Evolutionary conservation across 1,139 yeast genomes (phyloP).

Genomic region (Debaryomyces singareniensis): DNA sequence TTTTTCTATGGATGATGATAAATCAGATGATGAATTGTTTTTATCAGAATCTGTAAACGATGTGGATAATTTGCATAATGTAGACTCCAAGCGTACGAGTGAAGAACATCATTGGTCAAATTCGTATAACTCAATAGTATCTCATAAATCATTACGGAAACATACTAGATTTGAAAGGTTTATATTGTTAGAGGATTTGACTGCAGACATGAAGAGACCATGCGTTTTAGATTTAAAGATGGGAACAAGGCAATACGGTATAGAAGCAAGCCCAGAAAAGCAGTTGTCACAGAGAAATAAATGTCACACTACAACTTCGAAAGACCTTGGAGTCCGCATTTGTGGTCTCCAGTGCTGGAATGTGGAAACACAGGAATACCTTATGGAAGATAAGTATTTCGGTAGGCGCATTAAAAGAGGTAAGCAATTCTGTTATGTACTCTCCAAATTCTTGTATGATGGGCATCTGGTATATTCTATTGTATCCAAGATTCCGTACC

Average conservation of each 20-base stretch:
- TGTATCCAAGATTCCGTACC: constrained; percentile 59
- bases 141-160: constrained; percentile 20
- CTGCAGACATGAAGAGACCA: constrained; percentile 74
- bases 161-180: constrained; percentile 67
- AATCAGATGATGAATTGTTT: constrained; percentile 4
- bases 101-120: constrained; percentile 1
- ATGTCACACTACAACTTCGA: constrained; percentile 76
- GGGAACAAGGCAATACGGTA: constrained; percentile 99
- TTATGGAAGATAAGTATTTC: constrained; percentile 82
- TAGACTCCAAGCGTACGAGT: constrained; percentile 1
- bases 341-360: constrained; percentile 95
- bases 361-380: constrained; percentile 32
- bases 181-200: constrained; percentile 85
- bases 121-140: background rate
- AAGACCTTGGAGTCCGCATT: constrained; percentile 79
- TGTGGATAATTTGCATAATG: background rate
- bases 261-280: constrained; percentile 72
- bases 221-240: constrained; percentile 92
- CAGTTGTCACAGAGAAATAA: constrained; percentile 76
- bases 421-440: constrained; percentile 63
- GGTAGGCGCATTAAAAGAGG: constrained; percentile 80
- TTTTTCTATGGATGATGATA: constrained; percentile 31
- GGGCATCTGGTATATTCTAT: constrained; percentile 57
- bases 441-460: constrained; percentile 75
- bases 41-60: background rate